These are phyloP conservation scores for Poterioochromonas sp. DNA, from an alignment of 352 stramenopile species.

Conservation along the genomic window DNA sequence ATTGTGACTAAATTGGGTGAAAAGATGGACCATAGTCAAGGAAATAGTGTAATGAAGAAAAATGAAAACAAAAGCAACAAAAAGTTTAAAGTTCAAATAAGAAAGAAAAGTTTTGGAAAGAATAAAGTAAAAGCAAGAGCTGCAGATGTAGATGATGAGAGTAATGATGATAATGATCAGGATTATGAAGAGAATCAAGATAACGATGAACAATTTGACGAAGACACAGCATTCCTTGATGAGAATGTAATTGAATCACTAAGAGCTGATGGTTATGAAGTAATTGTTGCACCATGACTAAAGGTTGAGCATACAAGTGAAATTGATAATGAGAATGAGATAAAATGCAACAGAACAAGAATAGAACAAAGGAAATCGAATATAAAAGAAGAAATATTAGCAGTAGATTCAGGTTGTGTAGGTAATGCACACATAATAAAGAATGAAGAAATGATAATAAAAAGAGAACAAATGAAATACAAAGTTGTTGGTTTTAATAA, in stretches of 20 bases:
- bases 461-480: background rate
- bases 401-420: background rate
- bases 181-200: background rate
- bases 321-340: too few relatives aligned
- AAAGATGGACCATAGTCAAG: background rate
- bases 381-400: background rate
- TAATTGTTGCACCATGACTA: too few relatives aligned
- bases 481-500: background rate
- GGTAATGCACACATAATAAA: background rate
- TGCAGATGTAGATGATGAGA: background rate
- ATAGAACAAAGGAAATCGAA: too few relatives aligned
- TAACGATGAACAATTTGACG: background rate
- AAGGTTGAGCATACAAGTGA: too few relatives aligned
- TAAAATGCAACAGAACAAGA: too few relatives aligned
- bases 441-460: background rate
- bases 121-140: background rate
- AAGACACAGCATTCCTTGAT: background rate
- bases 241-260: too few relatives aligned
- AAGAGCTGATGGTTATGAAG: too few relatives aligned
- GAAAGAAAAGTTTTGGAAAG: background rate
- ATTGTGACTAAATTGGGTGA: background rate
- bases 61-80: background rate
- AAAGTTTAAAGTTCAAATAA: background rate
- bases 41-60: background rate
- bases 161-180: background rate